These are phyloP conservation scores for Saccharomyces uvarum DNA, from an alignment of 1,139 yeast genomes.

Conservation along the genomic window DNA sequence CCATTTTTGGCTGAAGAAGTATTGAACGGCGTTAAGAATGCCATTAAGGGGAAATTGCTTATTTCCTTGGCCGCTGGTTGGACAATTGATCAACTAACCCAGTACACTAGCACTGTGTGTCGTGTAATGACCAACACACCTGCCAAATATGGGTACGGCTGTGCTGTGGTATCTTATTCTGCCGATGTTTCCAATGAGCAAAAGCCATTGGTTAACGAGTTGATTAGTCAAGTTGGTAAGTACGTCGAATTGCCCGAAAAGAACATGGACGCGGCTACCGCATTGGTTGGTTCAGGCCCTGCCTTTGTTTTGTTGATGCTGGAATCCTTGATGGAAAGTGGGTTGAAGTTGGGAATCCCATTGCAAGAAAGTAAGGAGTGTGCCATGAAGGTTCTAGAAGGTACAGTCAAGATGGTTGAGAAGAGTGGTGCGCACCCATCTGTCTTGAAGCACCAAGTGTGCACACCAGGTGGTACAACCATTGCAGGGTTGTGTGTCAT, in stretches of 20 bases:
- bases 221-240: conserved; percentile 59
- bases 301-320: conserved; percentile 86
- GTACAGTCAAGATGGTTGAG: conserved; percentile 90
- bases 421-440: conserved; percentile 85
- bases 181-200: conserved; percentile 41
- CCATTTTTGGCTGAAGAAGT: conserved; percentile 70
- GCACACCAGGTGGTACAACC: conserved; percentile 98
- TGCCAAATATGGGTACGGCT: conserved; percentile 84
- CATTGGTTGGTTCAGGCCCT: conserved; percentile 93
- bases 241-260: conserved; percentile 74
- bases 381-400: conserved; percentile 94
- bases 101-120: conserved; percentile 52
- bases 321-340: conserved; percentile 92
- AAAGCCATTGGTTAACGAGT: conserved; percentile 47
- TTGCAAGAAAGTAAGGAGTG: conserved; percentile 73
- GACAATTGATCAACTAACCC: conserved; percentile 61
- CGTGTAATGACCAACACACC: conserved; percentile 99
- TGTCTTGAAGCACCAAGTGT: conserved; percentile 74
- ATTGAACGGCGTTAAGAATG: conserved; percentile 37
- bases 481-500: conserved; percentile 88
- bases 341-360: conserved; percentile 90
- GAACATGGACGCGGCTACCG: conserved; percentile 94
- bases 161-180: conserved; percentile 81
- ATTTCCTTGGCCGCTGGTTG: conserved; percentile 90
- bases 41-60: conserved; percentile 50